Percentiles rank a stretch among this genome's conserved stretches.
Conservation (phyloP, 1,139 yeast species). For the Scheffersomyces titani region DNA sequence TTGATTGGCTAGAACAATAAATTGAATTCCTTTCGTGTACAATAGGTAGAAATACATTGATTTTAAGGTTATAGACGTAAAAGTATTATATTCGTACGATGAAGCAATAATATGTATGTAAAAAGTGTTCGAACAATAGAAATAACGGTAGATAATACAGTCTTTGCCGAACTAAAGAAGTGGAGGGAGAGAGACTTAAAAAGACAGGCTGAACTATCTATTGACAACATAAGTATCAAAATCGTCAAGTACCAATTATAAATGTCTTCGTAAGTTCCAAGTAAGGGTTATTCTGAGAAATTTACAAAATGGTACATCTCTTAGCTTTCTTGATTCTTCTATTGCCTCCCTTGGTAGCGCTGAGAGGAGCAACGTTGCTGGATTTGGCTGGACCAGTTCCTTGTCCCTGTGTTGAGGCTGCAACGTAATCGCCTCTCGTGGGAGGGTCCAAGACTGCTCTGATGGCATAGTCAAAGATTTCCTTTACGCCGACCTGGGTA, state of each 20-base stretch:
- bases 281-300: too few relatives aligned
- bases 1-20: conserved; percentile 25
- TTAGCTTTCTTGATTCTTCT: conserved; percentile 35
- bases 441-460: conserved; percentile 68
- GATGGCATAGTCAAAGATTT: conserved; percentile 80
- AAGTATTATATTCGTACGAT: background rate
- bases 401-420: conserved; percentile 5
- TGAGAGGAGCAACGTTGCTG: conserved; percentile 1
- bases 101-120: background rate
- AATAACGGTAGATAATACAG: background rate
- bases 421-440: conserved; percentile 9
- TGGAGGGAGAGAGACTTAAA: background rate
- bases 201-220: background rate
- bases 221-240: background rate
- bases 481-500: conserved; percentile 82
- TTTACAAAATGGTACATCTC: conserved; percentile 38
- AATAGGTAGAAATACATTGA: background rate
- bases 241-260: too few relatives aligned
- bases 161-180: background rate
- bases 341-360: conserved; percentile 28
- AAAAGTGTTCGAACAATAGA: background rate
- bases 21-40: background rate
- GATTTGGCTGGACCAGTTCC: conserved; percentile 7
- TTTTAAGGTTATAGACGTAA: background rate
- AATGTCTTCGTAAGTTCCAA: too few relatives aligned